phyloP scores from a whole-genome alignment of 1,284 basidiomycete genomes.

The Meripilus lineatus region DNA sequence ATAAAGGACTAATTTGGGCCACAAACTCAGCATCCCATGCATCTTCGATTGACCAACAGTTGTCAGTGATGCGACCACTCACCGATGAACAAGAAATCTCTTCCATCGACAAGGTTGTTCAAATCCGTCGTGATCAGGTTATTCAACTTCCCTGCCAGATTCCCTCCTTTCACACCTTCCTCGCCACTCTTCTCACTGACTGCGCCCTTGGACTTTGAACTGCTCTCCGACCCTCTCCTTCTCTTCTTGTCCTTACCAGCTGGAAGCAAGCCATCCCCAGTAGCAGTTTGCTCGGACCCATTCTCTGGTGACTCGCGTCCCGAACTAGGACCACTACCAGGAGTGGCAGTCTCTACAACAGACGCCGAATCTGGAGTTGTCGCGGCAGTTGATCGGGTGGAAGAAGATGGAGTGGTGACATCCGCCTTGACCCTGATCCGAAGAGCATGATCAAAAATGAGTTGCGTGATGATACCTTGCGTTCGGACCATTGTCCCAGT shows the following conservation, averaged over 20 bases:
- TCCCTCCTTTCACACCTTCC: conserved; percentile 26
- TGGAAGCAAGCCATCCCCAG: conserved; percentile 5
- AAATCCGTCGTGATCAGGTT: conserved; percentile 36
- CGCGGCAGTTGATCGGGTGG: conserved; percentile 14
- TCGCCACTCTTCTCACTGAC: conserved; percentile 6
- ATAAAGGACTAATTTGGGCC: conserved; percentile 23
- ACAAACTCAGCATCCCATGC: conserved; percentile 1
- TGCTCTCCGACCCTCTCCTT: conserved; percentile 9
- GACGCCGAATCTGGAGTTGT: conserved; percentile 25
- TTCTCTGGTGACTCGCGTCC: conserved; percentile 11
- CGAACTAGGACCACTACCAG: conserved; percentile 1
- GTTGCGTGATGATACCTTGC: conserved; percentile 50
- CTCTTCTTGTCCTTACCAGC: conserved; percentile 15
- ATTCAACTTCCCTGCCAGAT: conserved; percentile 47
- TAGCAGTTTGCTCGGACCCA: conserved; percentile 11
- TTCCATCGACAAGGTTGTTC: conserved; percentile 29
- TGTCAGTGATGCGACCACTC: not conserved
- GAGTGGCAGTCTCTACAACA: conserved; percentile 11
- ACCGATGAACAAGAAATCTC: conserved; percentile 27
- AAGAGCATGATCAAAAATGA: conserved; percentile 54
- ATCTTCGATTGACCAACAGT: too few species aligned
- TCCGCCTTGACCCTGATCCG: conserved; percentile 45
- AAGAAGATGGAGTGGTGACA: conserved; percentile 7
- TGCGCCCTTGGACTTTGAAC: conserved; percentile 8
- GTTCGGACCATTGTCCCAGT: conserved; percentile 34